Conservation (phyloP, 202 grass and related monocot species). For the Thinopyrum obtusiflorum region DNA sequence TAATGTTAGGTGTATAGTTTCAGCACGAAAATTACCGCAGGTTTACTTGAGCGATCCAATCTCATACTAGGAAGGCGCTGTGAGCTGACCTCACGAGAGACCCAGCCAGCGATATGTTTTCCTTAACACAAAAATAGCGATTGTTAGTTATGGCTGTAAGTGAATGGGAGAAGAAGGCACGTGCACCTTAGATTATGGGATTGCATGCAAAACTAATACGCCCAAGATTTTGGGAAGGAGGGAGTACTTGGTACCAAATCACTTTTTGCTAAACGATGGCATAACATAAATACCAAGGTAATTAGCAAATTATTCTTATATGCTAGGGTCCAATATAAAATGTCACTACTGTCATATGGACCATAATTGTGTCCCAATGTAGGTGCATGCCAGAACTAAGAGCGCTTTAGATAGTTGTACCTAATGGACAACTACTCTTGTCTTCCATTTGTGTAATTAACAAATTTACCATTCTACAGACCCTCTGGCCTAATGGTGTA, state of each 20-base stretch:
- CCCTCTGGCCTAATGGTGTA: constrained; percentile 83
- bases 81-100: no score
- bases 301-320: constrained; percentile 21
- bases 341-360: not conserved
- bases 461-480: constrained; percentile 44
- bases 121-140: no score
- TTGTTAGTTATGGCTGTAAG: no score
- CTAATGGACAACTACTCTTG: not conserved
- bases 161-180: no score
- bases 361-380: not conserved
- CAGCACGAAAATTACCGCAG: no score
- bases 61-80: no score
- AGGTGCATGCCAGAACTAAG: not conserved
- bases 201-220: no score
- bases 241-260: not conserved
- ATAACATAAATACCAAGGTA: not conserved
- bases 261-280: constrained; percentile 6
- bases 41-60: no score
- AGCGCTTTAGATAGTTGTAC: constrained; percentile 13
- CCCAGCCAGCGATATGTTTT: no score
- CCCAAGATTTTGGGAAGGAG: no score
- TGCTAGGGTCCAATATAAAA: constrained; percentile 5
- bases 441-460: constrained; percentile 21
- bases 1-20: no score
- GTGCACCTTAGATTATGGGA: no score